Percentiles rank a stretch among this genome's conserved stretches.
phyloP scores from a whole-genome alignment of 202 grass and related monocot species.

The Eragrostis tef region DNA sequence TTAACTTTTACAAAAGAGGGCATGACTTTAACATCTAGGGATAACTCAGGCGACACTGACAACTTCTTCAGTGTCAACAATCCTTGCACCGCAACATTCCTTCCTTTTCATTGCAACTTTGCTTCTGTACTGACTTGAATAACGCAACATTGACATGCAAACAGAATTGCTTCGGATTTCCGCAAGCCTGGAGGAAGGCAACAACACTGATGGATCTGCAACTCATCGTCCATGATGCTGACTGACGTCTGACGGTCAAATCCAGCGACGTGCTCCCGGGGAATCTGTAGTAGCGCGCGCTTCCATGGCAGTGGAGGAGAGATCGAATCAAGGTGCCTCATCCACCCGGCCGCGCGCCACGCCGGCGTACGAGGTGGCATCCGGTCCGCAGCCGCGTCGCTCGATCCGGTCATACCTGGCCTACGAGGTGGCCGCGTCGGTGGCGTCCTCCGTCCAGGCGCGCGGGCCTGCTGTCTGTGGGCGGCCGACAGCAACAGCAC shows the following conservation, averaged over 20 bases:
- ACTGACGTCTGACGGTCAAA: too few relatives aligned
- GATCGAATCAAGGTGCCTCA: too few relatives aligned
- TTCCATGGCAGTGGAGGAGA: too few relatives aligned
- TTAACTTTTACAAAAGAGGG: slow-evolving; percentile 28
- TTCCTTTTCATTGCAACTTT: slow-evolving; percentile 49
- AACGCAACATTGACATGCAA: too few relatives aligned
- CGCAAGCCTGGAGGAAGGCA: too few relatives aligned
- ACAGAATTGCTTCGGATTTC: too few relatives aligned
- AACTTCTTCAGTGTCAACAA: slow-evolving; percentile 48
- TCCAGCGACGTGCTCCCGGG: too few relatives aligned
- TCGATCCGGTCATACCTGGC: slow-evolving; percentile 57
- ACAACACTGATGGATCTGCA: too few relatives aligned
- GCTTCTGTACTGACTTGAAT: slow-evolving; percentile 45
- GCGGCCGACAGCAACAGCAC: background rate
- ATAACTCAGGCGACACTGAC: slow-evolving; percentile 32
- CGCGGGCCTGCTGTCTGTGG: slow-evolving; percentile 61
- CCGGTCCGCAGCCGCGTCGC: slow-evolving; percentile 55
- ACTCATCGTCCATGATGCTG: too few relatives aligned
- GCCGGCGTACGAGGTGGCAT: slow-evolving; percentile 19
- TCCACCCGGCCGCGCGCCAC: slow-evolving; percentile 50
- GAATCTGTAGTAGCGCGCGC: too few relatives aligned
- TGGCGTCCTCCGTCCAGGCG: slow-evolving; percentile 70
- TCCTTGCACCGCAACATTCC: slow-evolving; percentile 40
- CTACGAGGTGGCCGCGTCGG: slow-evolving; percentile 82
- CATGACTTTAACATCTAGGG: slow-evolving; percentile 1